phyloP scores from a whole-genome alignment of 306 rosid species.

The Mimosa pudica region DNA sequence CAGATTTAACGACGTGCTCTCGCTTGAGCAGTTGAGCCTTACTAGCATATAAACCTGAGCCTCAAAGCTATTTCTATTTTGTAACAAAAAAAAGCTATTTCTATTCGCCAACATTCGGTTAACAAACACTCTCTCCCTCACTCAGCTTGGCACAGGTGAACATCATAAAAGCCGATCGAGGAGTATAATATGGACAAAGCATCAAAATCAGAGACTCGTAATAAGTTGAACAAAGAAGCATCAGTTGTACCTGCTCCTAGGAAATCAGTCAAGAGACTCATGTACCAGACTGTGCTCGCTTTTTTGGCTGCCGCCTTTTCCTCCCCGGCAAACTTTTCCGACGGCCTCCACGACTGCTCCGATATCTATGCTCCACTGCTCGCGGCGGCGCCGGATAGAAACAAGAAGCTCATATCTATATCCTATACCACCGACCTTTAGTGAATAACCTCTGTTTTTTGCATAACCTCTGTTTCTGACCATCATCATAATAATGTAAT shows the following conservation, averaged over 20 bases:
- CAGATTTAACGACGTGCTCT: too few relatives aligned
- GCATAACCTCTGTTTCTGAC: neutral
- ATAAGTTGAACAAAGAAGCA: constrained; percentile 17
- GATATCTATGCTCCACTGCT: neutral
- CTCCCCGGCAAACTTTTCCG: neutral
- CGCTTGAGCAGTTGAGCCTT: too few relatives aligned
- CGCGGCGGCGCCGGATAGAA: neutral
- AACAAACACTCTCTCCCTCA: too few relatives aligned
- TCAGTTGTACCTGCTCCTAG: constrained; percentile 45
- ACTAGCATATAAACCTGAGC: too few relatives aligned
- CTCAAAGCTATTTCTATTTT: too few relatives aligned
- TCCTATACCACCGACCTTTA: neutral
- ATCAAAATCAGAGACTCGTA: neutral
- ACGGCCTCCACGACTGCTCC: neutral
- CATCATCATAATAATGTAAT: neutral
- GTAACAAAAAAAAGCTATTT: too few relatives aligned
- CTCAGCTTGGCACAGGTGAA: neutral
- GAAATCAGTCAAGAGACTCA: constrained; percentile 46
- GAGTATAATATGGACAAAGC: neutral
- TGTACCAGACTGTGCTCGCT: neutral
- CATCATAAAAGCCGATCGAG: neutral
- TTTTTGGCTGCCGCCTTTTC: constrained; percentile 6
- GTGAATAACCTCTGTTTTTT: neutral
- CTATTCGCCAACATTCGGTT: too few relatives aligned
- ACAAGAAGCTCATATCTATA: constrained; percentile 1